Percentiles rank a stretch among this genome's conserved stretches.
These are phyloP conservation scores for Pseudogymnoascus pannorum DNA, from an alignment of 2,329 filamentous ascomycete genomes.

Conservation along the genomic window DNA sequence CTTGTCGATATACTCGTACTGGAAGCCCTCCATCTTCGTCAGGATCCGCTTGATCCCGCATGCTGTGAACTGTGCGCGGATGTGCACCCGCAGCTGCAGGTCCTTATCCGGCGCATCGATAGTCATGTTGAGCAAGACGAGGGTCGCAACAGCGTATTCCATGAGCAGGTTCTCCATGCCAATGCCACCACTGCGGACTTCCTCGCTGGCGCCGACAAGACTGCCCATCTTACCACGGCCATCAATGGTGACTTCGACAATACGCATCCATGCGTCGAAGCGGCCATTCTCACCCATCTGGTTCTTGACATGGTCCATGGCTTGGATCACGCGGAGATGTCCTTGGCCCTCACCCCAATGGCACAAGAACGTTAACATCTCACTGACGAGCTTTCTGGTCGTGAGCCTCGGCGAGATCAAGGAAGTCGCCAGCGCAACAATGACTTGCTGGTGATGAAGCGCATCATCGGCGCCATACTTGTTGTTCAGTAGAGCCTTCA, in stretches of 20 bases:
- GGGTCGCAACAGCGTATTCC: conserved; percentile 94
- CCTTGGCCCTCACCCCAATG: conserved; percentile 88
- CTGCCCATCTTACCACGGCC: conserved; percentile 98
- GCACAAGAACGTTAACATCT: conserved; percentile 92
- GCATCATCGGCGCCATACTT: conserved; percentile 98
- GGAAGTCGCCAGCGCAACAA: conserved; percentile 78
- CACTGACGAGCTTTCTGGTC: conserved; percentile 88
- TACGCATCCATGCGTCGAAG: conserved; percentile 97
- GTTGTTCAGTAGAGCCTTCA: conserved; percentile 98
- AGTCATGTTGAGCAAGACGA: conserved; percentile 95
- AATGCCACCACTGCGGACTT: conserved; percentile 90
- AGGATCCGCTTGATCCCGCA: conserved; percentile 92
- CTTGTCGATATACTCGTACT: conserved; percentile 97
- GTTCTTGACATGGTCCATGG: conserved; percentile 83
- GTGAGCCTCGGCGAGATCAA: conserved; percentile 83
- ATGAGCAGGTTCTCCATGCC: conserved; percentile 98
- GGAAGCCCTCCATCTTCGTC: conserved; percentile 95
- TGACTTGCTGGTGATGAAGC: conserved; percentile 78
- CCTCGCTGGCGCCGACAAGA: conserved; percentile 91
- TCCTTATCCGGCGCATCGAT: conserved; percentile 86
- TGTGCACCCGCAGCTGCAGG: conserved; percentile 84
- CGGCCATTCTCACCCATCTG: conserved; percentile 86
- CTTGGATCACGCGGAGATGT: conserved; percentile 87
- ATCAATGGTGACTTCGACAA: conserved; percentile 94
- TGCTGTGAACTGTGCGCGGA: conserved; percentile 90